phyloP scores from a whole-genome alignment of 2,329 filamentous ascomycete genomes.

The Cytospora schulzeri region DNA sequence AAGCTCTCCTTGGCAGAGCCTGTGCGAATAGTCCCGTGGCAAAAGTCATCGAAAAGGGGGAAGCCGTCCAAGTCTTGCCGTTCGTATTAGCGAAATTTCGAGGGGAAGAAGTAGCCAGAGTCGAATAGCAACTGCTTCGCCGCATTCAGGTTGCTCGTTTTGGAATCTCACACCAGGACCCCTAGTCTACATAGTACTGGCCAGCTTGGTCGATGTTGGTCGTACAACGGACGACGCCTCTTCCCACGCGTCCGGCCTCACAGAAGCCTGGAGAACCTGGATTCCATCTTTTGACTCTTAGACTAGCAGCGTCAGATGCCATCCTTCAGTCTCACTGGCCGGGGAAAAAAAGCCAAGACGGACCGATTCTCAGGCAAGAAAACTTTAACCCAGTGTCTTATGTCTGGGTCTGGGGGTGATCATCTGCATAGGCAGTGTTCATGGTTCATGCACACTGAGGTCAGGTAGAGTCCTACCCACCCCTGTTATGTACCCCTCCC shows the following conservation, averaged over 20 bases:
- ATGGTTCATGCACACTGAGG: not conserved
- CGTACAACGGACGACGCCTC: not conserved
- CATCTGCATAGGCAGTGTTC: not conserved
- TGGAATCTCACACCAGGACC: no score
- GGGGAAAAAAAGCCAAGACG: not conserved
- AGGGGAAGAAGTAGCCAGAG: not conserved
- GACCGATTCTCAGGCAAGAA: not conserved
- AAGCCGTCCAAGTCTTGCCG: slow-evolving; percentile 3
- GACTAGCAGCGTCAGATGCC: not conserved
- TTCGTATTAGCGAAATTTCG: slow-evolving; percentile 4
- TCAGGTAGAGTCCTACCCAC: not conserved
- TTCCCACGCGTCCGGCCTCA: not conserved
- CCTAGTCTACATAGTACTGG: no score
- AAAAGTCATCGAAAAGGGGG: not conserved
- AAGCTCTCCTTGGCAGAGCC: not conserved
- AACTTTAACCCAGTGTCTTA: not conserved
- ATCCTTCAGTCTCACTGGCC: not conserved
- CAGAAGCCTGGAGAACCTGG: not conserved
- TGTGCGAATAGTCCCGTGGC: not conserved
- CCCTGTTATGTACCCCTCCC: slow-evolving; percentile 7
- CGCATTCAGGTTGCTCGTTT: no score
- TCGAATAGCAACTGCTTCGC: not conserved
- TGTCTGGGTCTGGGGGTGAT: not conserved
- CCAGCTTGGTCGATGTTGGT: not conserved
- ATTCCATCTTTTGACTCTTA: not conserved